Base-by-base conservation (phyloP, 495 filamentous ascomycete genomes). In the Penicillium angulare region DNA sequence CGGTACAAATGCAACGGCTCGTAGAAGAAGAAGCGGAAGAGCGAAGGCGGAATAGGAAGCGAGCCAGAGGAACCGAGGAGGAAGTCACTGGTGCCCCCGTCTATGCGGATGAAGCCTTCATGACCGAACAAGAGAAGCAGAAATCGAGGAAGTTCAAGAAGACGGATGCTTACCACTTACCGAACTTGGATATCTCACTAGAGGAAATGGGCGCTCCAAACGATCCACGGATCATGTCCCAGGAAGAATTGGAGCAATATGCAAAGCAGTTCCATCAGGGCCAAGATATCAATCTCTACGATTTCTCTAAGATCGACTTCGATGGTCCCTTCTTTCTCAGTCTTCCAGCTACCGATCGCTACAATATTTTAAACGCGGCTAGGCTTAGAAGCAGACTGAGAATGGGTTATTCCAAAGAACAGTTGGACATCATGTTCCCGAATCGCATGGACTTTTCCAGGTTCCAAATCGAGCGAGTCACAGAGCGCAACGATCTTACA, bases 301-400 rank as follows among this genome's bases (percentile, higher is more conserved):
- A 98, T 66, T 97, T 97, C 56, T 92, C 87, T 49, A 97, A 97
- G 66, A 98, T 98, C 49, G 95, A 98, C 68, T 98, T 97, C 57
- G 88, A 96, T 56, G 86, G 89, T 45, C 79, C 88, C 13, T 97
- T 98, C 69, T 98, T 98, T 67, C 77, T 85, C 61, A 95, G 89
- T 61, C 70, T 98, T 35, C 93, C 93, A 1, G 81, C 89, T 7
- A 87, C 83, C 2, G 93, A 98, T 74, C 85, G 92, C 17, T 97
- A 98, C 70, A 97, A 97, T 53, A 98, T 98, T 38, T 68, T 98
- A 12, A 97, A 97, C 61, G 92, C 95, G 0, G 93, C 95, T 0
- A 76, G 93, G 50, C 64, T 97, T 43, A 78, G 93, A 47, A 93
- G 88, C 58, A 76, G 93, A 27, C 72, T 98, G 52, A 79, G 93